Evolutionary conservation across 495 filamentous ascomycete genomes (phyloP).

Genomic region (Podospora comata): DNA sequence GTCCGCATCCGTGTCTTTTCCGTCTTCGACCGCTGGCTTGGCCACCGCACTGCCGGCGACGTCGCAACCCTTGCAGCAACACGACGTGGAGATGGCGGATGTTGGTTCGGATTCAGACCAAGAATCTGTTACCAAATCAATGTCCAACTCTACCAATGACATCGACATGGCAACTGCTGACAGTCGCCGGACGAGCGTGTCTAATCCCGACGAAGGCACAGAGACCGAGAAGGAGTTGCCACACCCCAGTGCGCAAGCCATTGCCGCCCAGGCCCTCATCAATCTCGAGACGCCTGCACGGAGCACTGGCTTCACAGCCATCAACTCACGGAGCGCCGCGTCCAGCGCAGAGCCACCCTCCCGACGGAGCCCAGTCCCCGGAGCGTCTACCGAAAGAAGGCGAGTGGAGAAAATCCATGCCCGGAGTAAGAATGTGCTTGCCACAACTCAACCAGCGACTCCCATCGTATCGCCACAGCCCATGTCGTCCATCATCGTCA

Average conservation of each 20-base stretch:
- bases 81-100: conserved; percentile 20
- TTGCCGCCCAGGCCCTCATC: conserved; percentile 23
- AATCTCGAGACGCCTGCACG: conserved; percentile 11
- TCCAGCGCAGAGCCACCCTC: conserved; percentile 17
- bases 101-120: conserved; percentile 15
- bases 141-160: conserved; percentile 18
- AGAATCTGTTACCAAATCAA: conserved; percentile 11
- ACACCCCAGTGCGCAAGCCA: conserved; percentile 12
- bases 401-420: conserved; percentile 29
- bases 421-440: conserved; percentile 6
- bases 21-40: background rate
- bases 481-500: background rate
- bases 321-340: conserved; percentile 14
- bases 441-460: background rate
- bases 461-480: conserved; percentile 2
- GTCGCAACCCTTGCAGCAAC: background rate
- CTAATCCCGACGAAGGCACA: conserved; percentile 17
- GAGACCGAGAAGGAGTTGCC: background rate
- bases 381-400: conserved; percentile 7
- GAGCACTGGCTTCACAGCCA: conserved; percentile 6
- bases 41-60: background rate
- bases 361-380: conserved; percentile 8
- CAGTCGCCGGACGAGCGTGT: conserved; percentile 25
- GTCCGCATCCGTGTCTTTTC: background rate
- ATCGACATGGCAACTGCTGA: conserved; percentile 25